Percentiles rank a stretch among this genome's conserved stretches.
phyloP scores from a whole-genome alignment of 2,329 filamentous ascomycete genomes.

The Fusarium verrucosum region DNA sequence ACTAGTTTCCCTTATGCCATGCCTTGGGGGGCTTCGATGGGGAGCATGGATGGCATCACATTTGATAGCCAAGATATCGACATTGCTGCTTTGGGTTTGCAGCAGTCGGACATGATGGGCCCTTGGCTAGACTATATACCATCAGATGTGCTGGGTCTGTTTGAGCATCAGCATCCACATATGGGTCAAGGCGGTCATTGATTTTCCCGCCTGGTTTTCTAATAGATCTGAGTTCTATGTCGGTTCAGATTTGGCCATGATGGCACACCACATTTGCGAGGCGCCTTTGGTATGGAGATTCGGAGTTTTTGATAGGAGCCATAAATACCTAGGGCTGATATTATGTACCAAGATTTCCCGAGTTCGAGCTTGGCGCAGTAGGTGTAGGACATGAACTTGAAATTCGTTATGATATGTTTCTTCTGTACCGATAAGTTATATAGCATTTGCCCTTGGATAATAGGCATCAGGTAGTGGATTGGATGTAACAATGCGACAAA shows the following conservation, averaged over 20 bases:
- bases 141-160: constrained; percentile 69
- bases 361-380: constrained; percentile 22
- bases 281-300: constrained; percentile 10
- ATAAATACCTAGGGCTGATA: constrained; percentile 23
- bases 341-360: constrained; percentile 17
- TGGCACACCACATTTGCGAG: constrained; percentile 10
- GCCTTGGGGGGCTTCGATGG: constrained; percentile 46
- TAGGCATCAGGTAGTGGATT: neutral
- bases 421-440: neutral
- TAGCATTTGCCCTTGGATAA: neutral
- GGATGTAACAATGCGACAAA: too few species aligned
- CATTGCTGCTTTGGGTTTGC: constrained; percentile 69
- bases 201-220: neutral
- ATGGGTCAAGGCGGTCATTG: constrained; percentile 39
- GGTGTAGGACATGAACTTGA: constrained; percentile 3
- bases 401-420: constrained; percentile 1
- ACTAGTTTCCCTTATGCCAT: constrained; percentile 43
- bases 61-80: constrained; percentile 83
- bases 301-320: constrained; percentile 24
- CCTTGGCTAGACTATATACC: constrained; percentile 78
- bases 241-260: neutral
- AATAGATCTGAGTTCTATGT: neutral
- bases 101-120: constrained; percentile 72
- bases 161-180: constrained; percentile 51
- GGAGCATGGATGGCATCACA: constrained; percentile 65